Conservation (phyloP, 345 rosid species). For the Crucihimalaya himalaica region DNA sequence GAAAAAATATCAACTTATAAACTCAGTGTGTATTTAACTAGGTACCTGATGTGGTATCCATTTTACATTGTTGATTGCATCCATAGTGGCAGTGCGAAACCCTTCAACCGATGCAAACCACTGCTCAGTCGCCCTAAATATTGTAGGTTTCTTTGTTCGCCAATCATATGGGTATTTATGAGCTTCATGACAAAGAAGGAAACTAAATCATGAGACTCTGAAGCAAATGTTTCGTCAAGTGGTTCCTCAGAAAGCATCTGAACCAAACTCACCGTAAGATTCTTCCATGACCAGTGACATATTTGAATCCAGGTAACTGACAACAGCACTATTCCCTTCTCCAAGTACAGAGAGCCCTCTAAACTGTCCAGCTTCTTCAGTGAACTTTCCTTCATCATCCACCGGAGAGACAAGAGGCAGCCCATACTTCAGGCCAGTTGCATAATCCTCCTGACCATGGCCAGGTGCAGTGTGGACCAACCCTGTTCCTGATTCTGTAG, state of each 20-base stretch:
- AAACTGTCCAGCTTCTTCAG: conserved; percentile 87
- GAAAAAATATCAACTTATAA: neutral
- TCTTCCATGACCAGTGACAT: conserved; percentile 79
- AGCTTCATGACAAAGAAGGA: conserved; percentile 48
- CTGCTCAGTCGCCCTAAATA: conserved; percentile 97
- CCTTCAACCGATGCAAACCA: conserved; percentile 99
- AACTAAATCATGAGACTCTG: conserved; percentile 13
- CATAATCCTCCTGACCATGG: conserved; percentile 97
- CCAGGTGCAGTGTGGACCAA: conserved; percentile 99
- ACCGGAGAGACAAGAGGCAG: conserved; percentile 81
- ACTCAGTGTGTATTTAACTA: conserved; percentile 22
- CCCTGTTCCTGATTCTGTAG: conserved; percentile 98
- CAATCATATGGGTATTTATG: conserved; percentile 98
- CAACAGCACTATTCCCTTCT: conserved; percentile 86
- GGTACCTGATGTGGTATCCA: conserved; percentile 96
- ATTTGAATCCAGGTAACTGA: conserved; percentile 71
- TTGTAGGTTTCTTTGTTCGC: conserved; percentile 94
- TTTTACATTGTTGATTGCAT: conserved; percentile 76
- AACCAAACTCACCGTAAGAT: conserved; percentile 64
- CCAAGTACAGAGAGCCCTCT: conserved; percentile 93
- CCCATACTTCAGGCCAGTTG: conserved; percentile 84
- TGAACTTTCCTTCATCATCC: conserved; percentile 86
- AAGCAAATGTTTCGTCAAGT: neutral
- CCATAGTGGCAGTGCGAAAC: conserved; percentile 75
- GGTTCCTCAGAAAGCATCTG: conserved; percentile 17